Base-by-base conservation (phyloP, 73 alveolate genomes). In the Urostyla sp. region DNA sequence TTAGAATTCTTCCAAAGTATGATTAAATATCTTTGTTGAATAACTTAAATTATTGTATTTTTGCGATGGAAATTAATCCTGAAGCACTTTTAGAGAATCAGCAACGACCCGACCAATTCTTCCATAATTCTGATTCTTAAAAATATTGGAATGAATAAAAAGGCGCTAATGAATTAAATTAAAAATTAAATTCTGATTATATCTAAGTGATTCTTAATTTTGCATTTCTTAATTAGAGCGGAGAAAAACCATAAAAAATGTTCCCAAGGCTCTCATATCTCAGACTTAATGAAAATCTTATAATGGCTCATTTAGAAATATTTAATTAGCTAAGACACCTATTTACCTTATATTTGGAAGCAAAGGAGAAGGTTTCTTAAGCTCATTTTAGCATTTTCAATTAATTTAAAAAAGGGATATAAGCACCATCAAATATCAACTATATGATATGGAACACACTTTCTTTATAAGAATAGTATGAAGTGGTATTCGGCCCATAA, bases 401-500 rank as follows among this genome's bases (percentile, higher is more conserved):
- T 40, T 43, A 50, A 1, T 66, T 43, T 37, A 10, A 10, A 4
- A 43, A 66, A 18, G 44, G 66, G 48, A 66, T 44, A 1, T 43
- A 44, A 5, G 48, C n/a, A 44, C 66, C 80, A 3, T 5, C 10
- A 20, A 10, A 3, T 11, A 66, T 24, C 34, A 27, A 34, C 30
- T 8, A 11, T 3, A 18, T 30, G 4, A 5, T 28, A 44, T 66
- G 80, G 80, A 43, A 37, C 66, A 10, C 2, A 2, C 37, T 66
- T 59, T 40, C 67, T 45, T 28, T 44, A 18, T 16, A 7, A 15
- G n/a, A 66, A 44, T 45, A 44, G 27, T 66, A 66, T 66, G 80
- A 66, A 66, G 43, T 63, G 6, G 66, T 66, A 5, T 66, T 66
- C 48, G 80, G 80, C 2, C 10, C 80, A 27, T 18, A 21, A 16